Base-by-base conservation (phyloP, 2,329 filamentous ascomycete genomes). In the Alternaria burnsii region DNA sequence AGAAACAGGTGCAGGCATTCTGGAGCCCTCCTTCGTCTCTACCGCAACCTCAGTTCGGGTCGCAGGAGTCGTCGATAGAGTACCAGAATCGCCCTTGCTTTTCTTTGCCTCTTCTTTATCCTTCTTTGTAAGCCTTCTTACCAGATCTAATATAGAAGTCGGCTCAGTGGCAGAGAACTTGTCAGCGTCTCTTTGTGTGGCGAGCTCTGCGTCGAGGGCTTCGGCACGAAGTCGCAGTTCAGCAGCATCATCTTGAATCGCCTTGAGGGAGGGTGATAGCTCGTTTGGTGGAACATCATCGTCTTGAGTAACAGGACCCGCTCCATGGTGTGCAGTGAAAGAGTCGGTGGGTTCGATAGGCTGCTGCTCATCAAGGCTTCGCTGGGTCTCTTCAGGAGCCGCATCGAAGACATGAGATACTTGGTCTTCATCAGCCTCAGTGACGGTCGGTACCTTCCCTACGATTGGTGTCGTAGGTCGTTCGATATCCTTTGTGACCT, bases 51-150 rank as follows among this genome's bases (percentile, higher is more conserved):
- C 56, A 46, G 61, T 26, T 55, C 69, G 59, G n/a, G 63, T 61
- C 56, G 58, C 65, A 67, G 73, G 72, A 61, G 72, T 74, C 56
- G 64, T 65, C 4, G 68, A 61, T 14, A 68, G 64, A 43, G 67
- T 60, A 24, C 71, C 66, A 53, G 70, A 50, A 41, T 62, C 44
- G 41, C 52, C 42, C 34, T 70, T 71, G 40, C 57, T 52, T 52
- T 72, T 73, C 52, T 69, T 73, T 14, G 48, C 59, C 42, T 71
- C 71, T 46, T 74, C 75, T 63, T 74, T 73, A 34, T 72, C 63
- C 47, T 76, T 71, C 54, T 73, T 74, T 61, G 59, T 69, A 32
- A 75, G 62, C 50, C 70, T 71, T 28, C 59, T 64, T 16, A 74
- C 71, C 11, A 74, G 51, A 48, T 75, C 71, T 28, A 72, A 70